Percentiles rank a stretch among this genome's conserved stretches.
phyloP scores from a whole-genome alignment of 2,329 filamentous ascomycete species.

The Colletotrichum plurivorum region DNA sequence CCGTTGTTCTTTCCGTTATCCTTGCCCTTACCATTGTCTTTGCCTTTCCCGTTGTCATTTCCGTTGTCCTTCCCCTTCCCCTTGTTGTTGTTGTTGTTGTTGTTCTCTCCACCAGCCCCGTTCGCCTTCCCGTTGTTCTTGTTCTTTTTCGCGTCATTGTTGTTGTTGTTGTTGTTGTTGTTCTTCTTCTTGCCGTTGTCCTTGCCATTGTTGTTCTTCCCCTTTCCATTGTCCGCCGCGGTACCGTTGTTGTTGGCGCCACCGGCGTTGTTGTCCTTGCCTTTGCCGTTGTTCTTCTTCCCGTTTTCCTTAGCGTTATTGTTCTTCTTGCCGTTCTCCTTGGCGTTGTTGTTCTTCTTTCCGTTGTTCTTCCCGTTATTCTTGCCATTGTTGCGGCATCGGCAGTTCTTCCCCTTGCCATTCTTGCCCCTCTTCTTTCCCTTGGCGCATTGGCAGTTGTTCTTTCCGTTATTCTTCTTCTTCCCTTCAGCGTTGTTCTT shows the following conservation, averaged over 20 bases:
- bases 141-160: background rate
- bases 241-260: background rate
- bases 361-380: slow-evolving; percentile 30
- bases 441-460: slow-evolving; percentile 24
- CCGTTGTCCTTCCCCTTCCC: background rate
- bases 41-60: background rate
- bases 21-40: background rate
- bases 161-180: background rate
- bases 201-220: slow-evolving; percentile 1
- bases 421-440: slow-evolving; percentile 30
- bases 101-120: background rate
- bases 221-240: background rate
- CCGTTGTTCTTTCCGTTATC: slow-evolving; percentile 5
- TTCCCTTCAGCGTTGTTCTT: slow-evolving; percentile 7
- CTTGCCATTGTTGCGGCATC: slow-evolving; percentile 23
- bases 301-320: slow-evolving; percentile 14
- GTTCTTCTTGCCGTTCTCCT: slow-evolving; percentile 14
- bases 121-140: too few species aligned
- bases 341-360: slow-evolving; percentile 4
- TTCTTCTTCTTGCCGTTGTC: background rate
- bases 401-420: slow-evolving; percentile 22
- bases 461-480: slow-evolving; percentile 11
- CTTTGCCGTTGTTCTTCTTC: slow-evolving; percentile 4
- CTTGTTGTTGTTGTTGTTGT: background rate
- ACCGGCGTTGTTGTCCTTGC: slow-evolving; percentile 7